phyloP scores from a whole-genome alignment of 768 basidiomycete species.

The Serendipita sp. region DNA sequence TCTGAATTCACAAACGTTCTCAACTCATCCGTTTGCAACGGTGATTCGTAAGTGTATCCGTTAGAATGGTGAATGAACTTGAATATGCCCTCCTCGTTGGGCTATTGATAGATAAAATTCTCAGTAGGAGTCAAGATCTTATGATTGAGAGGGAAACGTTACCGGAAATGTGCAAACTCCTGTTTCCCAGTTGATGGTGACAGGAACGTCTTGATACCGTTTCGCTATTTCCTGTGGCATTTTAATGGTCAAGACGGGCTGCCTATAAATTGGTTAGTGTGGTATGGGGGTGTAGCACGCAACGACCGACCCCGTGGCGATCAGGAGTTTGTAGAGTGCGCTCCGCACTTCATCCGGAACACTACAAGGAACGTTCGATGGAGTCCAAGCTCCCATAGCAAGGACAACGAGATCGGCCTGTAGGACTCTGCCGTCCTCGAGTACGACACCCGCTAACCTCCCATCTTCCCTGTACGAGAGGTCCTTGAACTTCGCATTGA shows the following conservation, averaged over 20 bases:
- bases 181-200: constrained; percentile 52
- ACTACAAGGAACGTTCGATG: constrained; percentile 49
- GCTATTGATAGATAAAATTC: constrained; percentile 26
- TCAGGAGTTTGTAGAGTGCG: constrained; percentile 31
- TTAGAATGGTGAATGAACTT: constrained; percentile 66
- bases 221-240: constrained; percentile 39
- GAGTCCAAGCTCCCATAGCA: constrained; percentile 75
- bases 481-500: constrained; percentile 12
- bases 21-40: background rate
- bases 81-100: constrained; percentile 48
- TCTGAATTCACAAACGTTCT: too few species aligned
- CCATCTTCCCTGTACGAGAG: constrained; percentile 16
- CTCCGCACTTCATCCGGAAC: constrained; percentile 10
- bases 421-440: constrained; percentile 35
- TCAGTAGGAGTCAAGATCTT: background rate
- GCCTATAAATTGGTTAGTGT: too few species aligned
- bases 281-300: background rate
- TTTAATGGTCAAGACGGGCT: background rate
- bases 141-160: constrained; percentile 14
- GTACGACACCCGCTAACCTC: constrained; percentile 37
- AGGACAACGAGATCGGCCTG: constrained; percentile 49
- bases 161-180: constrained; percentile 82
- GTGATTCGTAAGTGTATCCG: constrained; percentile 35
- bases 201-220: constrained; percentile 43
- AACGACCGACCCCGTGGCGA: constrained; percentile 62